These are phyloP conservation scores for Conringia planisiliqua DNA, from an alignment of 345 rosid species.

Conservation along the genomic window DNA sequence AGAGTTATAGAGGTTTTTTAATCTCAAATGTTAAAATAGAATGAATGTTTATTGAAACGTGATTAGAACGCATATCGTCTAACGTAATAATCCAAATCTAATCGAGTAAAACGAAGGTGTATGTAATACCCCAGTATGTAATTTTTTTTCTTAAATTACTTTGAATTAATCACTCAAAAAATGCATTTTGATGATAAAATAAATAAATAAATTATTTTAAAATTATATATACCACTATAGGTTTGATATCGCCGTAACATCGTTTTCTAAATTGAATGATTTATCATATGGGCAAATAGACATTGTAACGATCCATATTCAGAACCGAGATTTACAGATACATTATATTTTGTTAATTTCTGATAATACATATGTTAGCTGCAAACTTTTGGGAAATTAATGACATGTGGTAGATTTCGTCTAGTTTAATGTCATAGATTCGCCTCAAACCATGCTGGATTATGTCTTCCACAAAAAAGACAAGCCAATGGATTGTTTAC, in stretches of 20 bases:
- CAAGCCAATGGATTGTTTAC: conserved; percentile 20
- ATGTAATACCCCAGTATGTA: not conserved
- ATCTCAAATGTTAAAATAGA: not conserved
- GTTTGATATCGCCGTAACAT: not conserved
- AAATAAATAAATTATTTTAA: too few species aligned
- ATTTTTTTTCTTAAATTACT: too few species aligned
- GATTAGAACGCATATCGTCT: not conserved
- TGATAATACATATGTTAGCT: not conserved
- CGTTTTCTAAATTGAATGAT: not conserved
- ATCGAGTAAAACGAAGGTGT: not conserved
- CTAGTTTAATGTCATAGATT: conserved; percentile 19
- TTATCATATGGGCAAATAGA: not conserved
- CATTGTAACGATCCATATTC: not conserved
- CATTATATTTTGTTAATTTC: not conserved
- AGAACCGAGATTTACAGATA: not conserved
- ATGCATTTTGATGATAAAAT: not conserved
- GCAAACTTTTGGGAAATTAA: not conserved
- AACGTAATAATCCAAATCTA: not conserved
- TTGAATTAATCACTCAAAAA: not conserved
- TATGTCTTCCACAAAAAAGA: conserved; percentile 22
- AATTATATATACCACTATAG: not conserved
- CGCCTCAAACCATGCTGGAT: conserved; percentile 27
- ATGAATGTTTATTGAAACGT: not conserved
- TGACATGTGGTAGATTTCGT: not conserved
- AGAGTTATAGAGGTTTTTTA: not conserved